Evolutionary conservation across 768 basidiomycete genomes (phyloP).

Genomic region (Pleurotus sapidus): DNA sequence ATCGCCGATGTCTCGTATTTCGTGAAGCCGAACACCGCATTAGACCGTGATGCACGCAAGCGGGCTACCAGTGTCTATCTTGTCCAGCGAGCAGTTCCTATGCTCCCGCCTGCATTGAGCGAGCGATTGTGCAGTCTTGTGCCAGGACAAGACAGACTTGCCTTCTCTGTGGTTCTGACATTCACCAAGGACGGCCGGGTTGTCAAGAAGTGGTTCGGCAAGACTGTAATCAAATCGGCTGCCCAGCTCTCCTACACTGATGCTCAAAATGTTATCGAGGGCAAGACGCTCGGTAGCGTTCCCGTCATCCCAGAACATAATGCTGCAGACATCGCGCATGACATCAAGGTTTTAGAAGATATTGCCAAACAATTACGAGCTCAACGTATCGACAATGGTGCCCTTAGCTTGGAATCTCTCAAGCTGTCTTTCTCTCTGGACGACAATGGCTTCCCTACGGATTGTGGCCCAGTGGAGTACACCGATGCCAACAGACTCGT

Average conservation of each 20-base stretch:
- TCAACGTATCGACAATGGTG: constrained; percentile 77
- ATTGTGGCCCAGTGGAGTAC: constrained; percentile 65
- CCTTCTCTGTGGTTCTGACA: constrained; percentile 89
- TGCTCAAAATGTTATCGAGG: constrained; percentile 82
- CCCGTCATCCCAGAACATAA: constrained; percentile 57
- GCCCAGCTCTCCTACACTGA: constrained; percentile 82
- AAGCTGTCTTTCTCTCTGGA: constrained; percentile 79
- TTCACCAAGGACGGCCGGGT: constrained; percentile 80
- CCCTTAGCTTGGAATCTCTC: constrained; percentile 66
- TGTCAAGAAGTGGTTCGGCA: constrained; percentile 88
- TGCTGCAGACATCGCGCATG: constrained; percentile 62
- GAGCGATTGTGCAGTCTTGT: constrained; percentile 92
- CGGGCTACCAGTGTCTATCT: constrained; percentile 97
- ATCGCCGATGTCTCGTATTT: constrained; percentile 96
- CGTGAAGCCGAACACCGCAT: constrained; percentile 91
- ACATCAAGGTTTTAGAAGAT: constrained; percentile 66
- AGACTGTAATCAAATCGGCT: constrained; percentile 88
- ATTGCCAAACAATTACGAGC: constrained; percentile 72
- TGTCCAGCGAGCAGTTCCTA: constrained; percentile 92
- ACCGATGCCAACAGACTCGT: constrained; percentile 78
- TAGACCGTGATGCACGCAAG: constrained; percentile 97
- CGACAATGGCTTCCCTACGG: constrained; percentile 72
- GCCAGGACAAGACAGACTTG: constrained; percentile 84
- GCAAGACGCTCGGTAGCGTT: constrained; percentile 52
- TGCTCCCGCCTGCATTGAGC: constrained; percentile 92